phyloP scores from a whole-genome alignment of 352 stramenopile genomes.

The Globisporangium viniferum region DNA sequence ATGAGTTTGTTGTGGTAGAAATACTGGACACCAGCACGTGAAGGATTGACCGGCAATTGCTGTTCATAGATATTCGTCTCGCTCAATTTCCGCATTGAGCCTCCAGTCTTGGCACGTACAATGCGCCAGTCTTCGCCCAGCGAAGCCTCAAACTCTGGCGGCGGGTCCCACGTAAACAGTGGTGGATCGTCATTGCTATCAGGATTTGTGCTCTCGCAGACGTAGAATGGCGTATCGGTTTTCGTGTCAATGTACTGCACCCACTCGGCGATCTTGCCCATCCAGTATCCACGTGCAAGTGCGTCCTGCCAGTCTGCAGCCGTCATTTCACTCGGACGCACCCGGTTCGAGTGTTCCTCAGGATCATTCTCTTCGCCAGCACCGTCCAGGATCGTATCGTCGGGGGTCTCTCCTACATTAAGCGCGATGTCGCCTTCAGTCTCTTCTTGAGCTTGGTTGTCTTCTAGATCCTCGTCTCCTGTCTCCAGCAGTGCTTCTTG shows the following conservation, averaged over 20 bases:
- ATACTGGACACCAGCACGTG: slow-evolving; percentile 30
- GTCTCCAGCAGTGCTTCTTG: slow-evolving; percentile 27
- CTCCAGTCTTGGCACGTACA: slow-evolving; percentile 23
- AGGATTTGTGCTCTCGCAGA: slow-evolving; percentile 9
- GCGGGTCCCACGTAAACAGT: slow-evolving; percentile 53
- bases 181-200: slow-evolving; percentile 2
- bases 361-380: background rate
- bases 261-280: slow-evolving; percentile 70
- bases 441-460: background rate
- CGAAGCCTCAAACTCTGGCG: slow-evolving; percentile 67
- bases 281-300: slow-evolving; percentile 36
- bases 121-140: slow-evolving; percentile 61
- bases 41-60: slow-evolving; percentile 6
- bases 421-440: background rate
- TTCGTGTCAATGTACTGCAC: slow-evolving; percentile 65
- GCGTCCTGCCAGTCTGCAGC: slow-evolving; percentile 43
- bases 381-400: background rate
- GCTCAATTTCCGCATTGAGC: slow-evolving; percentile 9
- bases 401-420: background rate
- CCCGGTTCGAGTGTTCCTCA: background rate
- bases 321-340: slow-evolving; percentile 19
- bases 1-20: slow-evolving; percentile 66
- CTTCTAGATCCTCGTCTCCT: background rate
- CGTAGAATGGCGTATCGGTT: slow-evolving; percentile 56
- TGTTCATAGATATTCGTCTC: background rate